Base-by-base conservation (phyloP, 2,329 filamentous ascomycete species). In the Ascocoryne sarcoides region DNA sequence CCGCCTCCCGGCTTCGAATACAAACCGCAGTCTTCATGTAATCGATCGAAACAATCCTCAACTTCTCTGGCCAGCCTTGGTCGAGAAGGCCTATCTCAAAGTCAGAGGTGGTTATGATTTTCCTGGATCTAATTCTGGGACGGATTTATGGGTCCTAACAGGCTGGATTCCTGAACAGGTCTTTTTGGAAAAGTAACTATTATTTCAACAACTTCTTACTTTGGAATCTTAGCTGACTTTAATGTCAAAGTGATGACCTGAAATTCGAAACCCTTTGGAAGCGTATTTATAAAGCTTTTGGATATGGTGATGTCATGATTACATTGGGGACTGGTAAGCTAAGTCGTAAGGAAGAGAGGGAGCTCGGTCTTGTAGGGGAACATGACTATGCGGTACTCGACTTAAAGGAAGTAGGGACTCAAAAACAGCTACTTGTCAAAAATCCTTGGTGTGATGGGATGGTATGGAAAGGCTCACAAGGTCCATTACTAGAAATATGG, bases 81-180 rank as follows among this genome's bases (percentile, higher is more conserved):
- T 96, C 12, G 92, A 98, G 60, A 98, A 98, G 59, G 92, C 92
- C 0, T 98, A 98, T 53, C 68, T 98, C 1, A 98, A 96, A 65
- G 78, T 96, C 9, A 77, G 90, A 41, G 92, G 92, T 19, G 92
- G 92, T 23, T 98, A 98, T 60, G 89, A 98, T 57, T 98, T 98
- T 50, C 90, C 92, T 0, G 92, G 92, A 5, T 96, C 92, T 56
- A 96, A 96, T 60, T 96, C 90, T 1, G 89, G 87, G 9, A 96
- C 90, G 2, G 92, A 98, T 62, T 65, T 98, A 3, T 94, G 86
- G 77, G 82, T 93, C 1, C 64, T 98, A 40, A 94, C 84, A 0
- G 90, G 92, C 20, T 98, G 92, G 92, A 88, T 98, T 36, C 92
- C 92, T 0, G 89, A 98, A 62, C 92, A 98, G 60, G 68, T 96